Evolutionary conservation across 495 filamentous ascomycete genomes (phyloP), one percentile per base, ranked within the genome.

Genomic region (Aspergillus egyptiacus): DNA sequence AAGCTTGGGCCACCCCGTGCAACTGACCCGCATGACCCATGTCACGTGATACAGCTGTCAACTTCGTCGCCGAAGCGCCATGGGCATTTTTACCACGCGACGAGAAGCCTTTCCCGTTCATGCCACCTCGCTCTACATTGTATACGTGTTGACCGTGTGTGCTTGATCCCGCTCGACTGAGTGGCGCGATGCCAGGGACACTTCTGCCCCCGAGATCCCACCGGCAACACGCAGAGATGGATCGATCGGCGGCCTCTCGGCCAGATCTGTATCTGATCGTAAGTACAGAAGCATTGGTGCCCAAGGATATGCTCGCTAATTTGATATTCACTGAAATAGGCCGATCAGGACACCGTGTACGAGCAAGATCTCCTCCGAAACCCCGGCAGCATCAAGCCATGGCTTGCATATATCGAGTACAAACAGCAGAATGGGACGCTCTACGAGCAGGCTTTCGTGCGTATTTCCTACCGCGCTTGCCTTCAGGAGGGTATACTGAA

Each of bases 331-430:
- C 9, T 13, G 27, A 32, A 31, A 9, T 50, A 86, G 84, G 82
- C 85, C 46, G 85, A 89, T 51, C 87, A 91, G 62, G 94, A 99
- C 67, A 82, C 85, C 28, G 78, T 95, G 24, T 97, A 96, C 71
- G 94, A 99, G 68, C 91, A 96, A 68, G 94, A 99, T 70, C 80
- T 99, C 36, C 71, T 91, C 33, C 84, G 91, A 50, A 85, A 93
- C 66, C 83, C 83, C 6, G 86, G 83, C 56, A 93, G 80, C 62
- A 82, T 91, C 54, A 96, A 93, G 67, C 91, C 93, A 64, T 99
- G 94, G 94, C 76, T 97, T 46, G 83, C 86, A 48, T 99, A 99
- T 61, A 86, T 91, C 67, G 86, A 91, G 56, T 88, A 86, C 76
- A 97, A 97, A 71, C 64, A 84, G 57, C 86, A 89, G 57, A 82